phyloP scores from a whole-genome alignment of 805 yeast species.

The Sugiyamaella floridensis region DNA sequence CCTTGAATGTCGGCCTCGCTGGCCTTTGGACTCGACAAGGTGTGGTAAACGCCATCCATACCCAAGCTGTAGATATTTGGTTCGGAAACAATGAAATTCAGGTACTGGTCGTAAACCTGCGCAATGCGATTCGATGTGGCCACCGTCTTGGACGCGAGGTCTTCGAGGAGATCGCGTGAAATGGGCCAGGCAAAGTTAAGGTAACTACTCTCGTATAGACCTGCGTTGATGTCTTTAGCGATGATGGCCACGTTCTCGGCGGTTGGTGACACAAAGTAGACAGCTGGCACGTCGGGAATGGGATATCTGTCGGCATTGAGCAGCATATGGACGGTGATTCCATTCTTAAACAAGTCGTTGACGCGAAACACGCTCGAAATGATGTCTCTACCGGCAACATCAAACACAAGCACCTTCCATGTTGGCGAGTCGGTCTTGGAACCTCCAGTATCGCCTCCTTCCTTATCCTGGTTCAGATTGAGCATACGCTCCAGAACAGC shows the following conservation, averaged over 20 bases:
- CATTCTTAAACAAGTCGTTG: slow-evolving; percentile 81
- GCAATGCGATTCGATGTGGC: slow-evolving; percentile 62
- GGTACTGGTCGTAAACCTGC: slow-evolving; percentile 91
- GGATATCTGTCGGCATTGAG: slow-evolving; percentile 69
- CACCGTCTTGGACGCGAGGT: slow-evolving; percentile 74
- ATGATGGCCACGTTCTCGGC: slow-evolving; percentile 63
- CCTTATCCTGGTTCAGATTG: slow-evolving; percentile 62
- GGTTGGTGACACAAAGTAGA: slow-evolving; percentile 87
- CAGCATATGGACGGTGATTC: slow-evolving; percentile 83
- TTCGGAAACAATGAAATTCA: slow-evolving; percentile 88
- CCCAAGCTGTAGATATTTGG: slow-evolving; percentile 83
- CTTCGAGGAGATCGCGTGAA: slow-evolving; percentile 73
- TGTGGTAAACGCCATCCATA: slow-evolving; percentile 54
- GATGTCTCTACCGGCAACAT: slow-evolving; percentile 71
- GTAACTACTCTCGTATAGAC: slow-evolving; percentile 71
- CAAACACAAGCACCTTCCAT: slow-evolving; percentile 90
- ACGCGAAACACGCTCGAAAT: slow-evolving; percentile 89
- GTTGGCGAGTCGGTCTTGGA: slow-evolving; percentile 39
- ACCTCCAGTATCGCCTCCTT: slow-evolving; percentile 9
- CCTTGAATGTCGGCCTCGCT: slow-evolving; percentile 67
- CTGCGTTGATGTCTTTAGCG: slow-evolving; percentile 63
- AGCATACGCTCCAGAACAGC: slow-evolving; percentile 73
- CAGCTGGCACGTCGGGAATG: slow-evolving; percentile 88
- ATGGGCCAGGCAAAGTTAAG: slow-evolving; percentile 82
- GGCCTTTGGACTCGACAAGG: slow-evolving; percentile 62